Evolutionary conservation across 495 filamentous ascomycete species (phyloP), one percentile per base, ranked within the genome.

Genomic region (Monascus purpureus): DNA sequence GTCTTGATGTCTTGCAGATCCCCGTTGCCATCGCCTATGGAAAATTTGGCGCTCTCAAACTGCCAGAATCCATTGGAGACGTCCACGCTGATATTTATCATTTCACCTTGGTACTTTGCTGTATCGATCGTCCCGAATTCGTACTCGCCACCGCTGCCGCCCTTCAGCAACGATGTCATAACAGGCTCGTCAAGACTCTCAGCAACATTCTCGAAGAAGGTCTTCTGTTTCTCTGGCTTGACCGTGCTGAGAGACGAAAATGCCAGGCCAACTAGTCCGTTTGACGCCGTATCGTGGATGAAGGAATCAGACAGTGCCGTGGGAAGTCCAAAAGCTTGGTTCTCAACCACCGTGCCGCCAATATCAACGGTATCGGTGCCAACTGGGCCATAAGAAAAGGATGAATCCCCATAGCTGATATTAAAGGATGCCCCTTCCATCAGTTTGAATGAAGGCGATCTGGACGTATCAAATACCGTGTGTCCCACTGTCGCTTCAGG

Each of bases 151-250:
- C 64, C 59, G 33, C 71, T 62, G 13, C 66, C 52, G 35, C 39
- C 46, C 36, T 74, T 72, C 25, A 90, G 70, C 28, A 77, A 68
- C 15, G 76, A 76, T 2, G 80, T 79, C 53, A 90, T 79, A 14
- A 90, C 52, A 4, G 82, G 80, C 42, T 70, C 54, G 23, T 72
- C 66, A 14, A 93, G 71, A 7, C 50, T 51, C 14, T 59, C 35
- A 40, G 72, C 67, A 28, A 81, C 59, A 46, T 84, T 87, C 36
- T 84, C 81, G 51, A 90, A 88, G 53, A 86, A 90, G 17, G 82
- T 90, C 45, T 73, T 73, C 47, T 84, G 77, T 39, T 59, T 61
- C 9, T 62, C 49, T 0, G 80, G 78, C 31, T 68, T 50, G 25
- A 90, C 72, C 18, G 70, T 77, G 59, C 86, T 93, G 55, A 88